These are phyloP conservation scores for Chaetomiaceae sp. DNA, from an alignment of 2,329 filamentous ascomycete species.

Conservation along the genomic window DNA sequence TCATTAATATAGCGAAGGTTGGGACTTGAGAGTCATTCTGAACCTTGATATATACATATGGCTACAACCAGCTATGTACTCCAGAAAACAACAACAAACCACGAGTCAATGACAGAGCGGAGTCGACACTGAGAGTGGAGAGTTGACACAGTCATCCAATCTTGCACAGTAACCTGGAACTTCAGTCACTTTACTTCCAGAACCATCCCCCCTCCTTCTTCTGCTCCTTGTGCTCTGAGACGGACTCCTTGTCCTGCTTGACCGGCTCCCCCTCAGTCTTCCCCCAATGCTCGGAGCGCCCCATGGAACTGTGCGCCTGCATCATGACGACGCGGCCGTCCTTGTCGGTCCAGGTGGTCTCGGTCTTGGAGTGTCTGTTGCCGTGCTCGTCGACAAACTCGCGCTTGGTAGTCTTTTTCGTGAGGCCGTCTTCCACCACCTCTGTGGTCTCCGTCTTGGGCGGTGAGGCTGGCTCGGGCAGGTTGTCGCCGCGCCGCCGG, in stretches of 20 bases:
- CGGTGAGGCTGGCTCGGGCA: slow-evolving; percentile 5
- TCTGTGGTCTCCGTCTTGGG: slow-evolving; percentile 14
- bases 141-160: not conserved
- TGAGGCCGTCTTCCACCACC: slow-evolving; percentile 22
- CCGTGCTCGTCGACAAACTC: slow-evolving; percentile 43
- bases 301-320: slow-evolving; percentile 8
- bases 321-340: slow-evolving; percentile 38
- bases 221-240: slow-evolving; percentile 11
- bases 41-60: not conserved
- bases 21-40: not conserved
- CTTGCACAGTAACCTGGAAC: too few relatives aligned
- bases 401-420: slow-evolving; percentile 35
- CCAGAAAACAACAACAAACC: not conserved
- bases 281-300: slow-evolving; percentile 3
- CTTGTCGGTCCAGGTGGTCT: slow-evolving; percentile 38
- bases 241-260: not conserved
- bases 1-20: not conserved
- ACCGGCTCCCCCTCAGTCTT: not conserved
- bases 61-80: not conserved
- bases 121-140: not conserved
- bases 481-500: not conserved
- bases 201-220: slow-evolving; percentile 37
- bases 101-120: slow-evolving; percentile 2
- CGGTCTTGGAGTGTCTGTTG: slow-evolving; percentile 40
- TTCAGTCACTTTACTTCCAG: slow-evolving; percentile 18